Evolutionary conservation across 495 filamentous ascomycete species (phyloP), one percentile per base, ranked within the genome.

Genomic region (Cladorrhinum samala): DNA sequence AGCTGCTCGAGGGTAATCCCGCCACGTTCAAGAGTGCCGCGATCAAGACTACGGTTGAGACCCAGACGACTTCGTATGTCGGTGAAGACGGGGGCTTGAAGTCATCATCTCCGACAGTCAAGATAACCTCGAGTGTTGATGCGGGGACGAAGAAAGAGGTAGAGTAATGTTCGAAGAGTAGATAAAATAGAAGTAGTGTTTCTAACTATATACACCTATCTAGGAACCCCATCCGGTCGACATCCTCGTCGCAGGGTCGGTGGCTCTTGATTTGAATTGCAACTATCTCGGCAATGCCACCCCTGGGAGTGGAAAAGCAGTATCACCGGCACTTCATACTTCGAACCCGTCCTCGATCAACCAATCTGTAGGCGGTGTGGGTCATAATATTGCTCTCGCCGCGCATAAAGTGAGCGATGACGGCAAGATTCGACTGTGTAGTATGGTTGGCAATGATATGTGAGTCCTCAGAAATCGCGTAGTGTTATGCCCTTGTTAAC

Each of bases 331-430:
- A 18, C 70, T 80, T 1, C 79, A 91, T 49, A 96, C 92, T 1
- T 98, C 93, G 7, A 98, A 97, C 65, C 87, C 87, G 39, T 81
- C 89, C 39, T 63, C 72, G 14, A 94, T 96, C 53, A 78, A 63
- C 17, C 89, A 95, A 62, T 85, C 86, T 6, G 75, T 96, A 20
- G 93, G 93, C 8, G 93, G 93, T n/a, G 93, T 97, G 2, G 93
- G 86, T n/a, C 83, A 87, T 64, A 98, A 98, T 61, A 85, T 96
- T 25, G 89, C 93, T 2, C 77, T 86, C 43, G 90, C 92, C 3
- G 79, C 86, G 5, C 85, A 87, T 61, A 71, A 67, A 23, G 63
- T 69, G 20, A 75, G 73, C 47, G 71, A 63, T 21, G 52, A 57
- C 2, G 63, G 61, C 11, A 68, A 68, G 49, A 75, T 83, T 17